Evolutionary conservation across 768 basidiomycete species (phyloP).

Genomic region (Mycena epipterygia): DNA sequence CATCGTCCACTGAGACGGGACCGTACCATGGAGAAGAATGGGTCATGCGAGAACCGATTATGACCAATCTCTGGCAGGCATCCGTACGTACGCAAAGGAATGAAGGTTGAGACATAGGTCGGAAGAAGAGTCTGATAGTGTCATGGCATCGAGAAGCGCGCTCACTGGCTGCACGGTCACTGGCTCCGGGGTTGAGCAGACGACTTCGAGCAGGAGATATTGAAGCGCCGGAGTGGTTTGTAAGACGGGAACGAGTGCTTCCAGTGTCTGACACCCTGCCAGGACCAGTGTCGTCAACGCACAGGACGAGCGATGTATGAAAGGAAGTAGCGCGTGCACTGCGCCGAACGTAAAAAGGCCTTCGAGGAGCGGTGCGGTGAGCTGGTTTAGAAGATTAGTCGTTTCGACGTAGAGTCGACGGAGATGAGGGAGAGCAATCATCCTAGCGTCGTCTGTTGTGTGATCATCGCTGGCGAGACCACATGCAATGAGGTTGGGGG

Average conservation of each 20-base stretch:
- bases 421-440: not conserved
- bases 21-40: no score
- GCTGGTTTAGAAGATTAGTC: not conserved
- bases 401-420: not conserved
- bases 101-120: no score
- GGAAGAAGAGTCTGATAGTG: no score
- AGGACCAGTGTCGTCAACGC: not conserved
- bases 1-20: no score
- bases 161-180: no score
- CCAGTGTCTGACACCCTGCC: not conserved
- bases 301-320: not conserved
- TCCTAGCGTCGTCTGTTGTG: not conserved
- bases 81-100: no score
- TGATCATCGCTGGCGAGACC: not conserved
- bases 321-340: not conserved
- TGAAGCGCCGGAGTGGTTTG: not conserved
- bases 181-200: no score
- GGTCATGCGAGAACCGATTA: no score
- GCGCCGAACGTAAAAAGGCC: not conserved
- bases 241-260: not conserved
- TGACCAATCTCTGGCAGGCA: no score
- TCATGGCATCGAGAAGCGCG: no score
- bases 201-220: not conserved
- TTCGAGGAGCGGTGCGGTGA: not conserved
- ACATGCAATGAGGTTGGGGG: not conserved